Base-by-base conservation (phyloP, 1,139 yeast genomes). In the Suhomyces wounanorum region DNA sequence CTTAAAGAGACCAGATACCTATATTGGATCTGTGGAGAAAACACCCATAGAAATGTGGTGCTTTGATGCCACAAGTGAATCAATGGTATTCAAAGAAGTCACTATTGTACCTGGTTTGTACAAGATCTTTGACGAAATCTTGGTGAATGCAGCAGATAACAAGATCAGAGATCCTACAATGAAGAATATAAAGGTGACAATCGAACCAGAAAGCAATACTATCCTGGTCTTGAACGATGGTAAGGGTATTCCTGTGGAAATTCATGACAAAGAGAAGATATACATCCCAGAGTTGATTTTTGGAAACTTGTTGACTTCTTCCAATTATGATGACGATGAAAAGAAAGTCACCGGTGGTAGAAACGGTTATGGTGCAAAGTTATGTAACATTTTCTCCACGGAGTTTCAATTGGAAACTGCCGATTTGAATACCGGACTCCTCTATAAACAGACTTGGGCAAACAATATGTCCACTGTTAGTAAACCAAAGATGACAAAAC, bases 281-380 rank as follows among this genome's bases (percentile, higher is more conserved):
- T 94, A 89, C 65, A 92, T 95, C 56, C 99, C 99, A 1, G 97
- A 95, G 68, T 80, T 95, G 71, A 95, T 95, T 61, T 95, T 95
- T 69, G 99, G 99, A 52, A 91, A 94, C 64, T 80, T 95, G 56
- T 80, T 95, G 60, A 95, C 99, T 0, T 92, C 98, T 2, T 89
- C 97, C 33, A 95, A 95, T 69, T 95, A 95, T 68, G 97, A 95
- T 66, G 99, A 95, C 66, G 84, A 94, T 57, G 88, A 94, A 64
- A 89, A 89, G 72, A 95, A 95, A 68, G 98, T 95, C 26, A 90
- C 97, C 1, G 99, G 99, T 75, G 99, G 99, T 69, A 84, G 99
- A 77, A 95, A 95, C 66, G 99, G 99, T 58, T 95, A 84, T 66
- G 99, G 99, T 70, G 99, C 99, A 45, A 95, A 95, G 67, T 75